These are phyloP conservation scores for Ophiorrhiza pumila DNA, from an alignment of 257 asterid species.

Conservation along the genomic window DNA sequence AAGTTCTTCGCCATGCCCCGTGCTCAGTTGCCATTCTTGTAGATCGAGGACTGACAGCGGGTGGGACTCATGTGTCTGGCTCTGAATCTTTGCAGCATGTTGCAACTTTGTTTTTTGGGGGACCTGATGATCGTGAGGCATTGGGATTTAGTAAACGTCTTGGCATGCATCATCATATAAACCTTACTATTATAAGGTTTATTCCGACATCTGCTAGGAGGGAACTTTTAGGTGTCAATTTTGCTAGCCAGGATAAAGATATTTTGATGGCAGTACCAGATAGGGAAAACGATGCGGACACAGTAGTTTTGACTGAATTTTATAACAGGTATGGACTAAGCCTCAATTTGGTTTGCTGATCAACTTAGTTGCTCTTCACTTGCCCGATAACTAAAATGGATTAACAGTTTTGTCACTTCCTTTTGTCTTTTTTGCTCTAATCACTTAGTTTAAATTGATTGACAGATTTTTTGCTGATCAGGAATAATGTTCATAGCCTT, in stretches of 20 bases:
- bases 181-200: constrained; percentile 84
- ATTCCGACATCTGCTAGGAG: constrained; percentile 39
- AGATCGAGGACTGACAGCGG: constrained; percentile 84
- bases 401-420: neutral
- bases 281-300: constrained; percentile 59
- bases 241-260: constrained; percentile 56
- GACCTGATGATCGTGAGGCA: constrained; percentile 96
- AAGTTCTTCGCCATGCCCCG: constrained; percentile 72
- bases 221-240: constrained; percentile 49
- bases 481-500: neutral
- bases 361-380: neutral
- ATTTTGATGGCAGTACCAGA: constrained; percentile 64
- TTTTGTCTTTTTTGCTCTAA: too few species aligned
- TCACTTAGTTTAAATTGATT: too few species aligned
- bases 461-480: neutral
- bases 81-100: constrained; percentile 70
- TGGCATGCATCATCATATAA: constrained; percentile 78
- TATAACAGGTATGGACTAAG: constrained; percentile 63
- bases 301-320: constrained; percentile 59
- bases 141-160: constrained; percentile 86
- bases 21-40: constrained; percentile 84
- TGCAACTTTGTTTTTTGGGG: constrained; percentile 85
- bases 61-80: constrained; percentile 35
- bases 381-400: neutral
- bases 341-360: neutral